Evolutionary conservation across 2,329 filamentous ascomycete genomes (phyloP).

Genomic region (Alternaria sp.): DNA sequence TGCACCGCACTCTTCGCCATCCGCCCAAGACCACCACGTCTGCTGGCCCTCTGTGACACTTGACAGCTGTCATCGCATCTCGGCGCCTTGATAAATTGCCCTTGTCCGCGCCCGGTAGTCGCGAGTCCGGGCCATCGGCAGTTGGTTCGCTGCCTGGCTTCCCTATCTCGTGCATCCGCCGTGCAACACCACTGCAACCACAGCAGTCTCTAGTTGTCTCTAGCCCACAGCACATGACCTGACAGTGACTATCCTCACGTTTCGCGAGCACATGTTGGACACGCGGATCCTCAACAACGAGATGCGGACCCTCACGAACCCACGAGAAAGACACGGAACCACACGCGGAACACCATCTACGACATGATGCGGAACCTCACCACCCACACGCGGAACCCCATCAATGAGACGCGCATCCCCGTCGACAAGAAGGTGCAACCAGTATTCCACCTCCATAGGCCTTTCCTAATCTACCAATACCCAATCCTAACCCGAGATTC

Average conservation of each 20-base stretch:
- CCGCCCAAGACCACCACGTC: neutral
- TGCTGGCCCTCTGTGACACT: neutral
- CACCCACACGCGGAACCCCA: neutral
- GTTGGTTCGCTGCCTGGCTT: neutral
- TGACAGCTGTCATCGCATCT: constrained; percentile 11
- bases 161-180: neutral
- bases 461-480: neutral
- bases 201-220: neutral
- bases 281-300: neutral
- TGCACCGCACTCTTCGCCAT: neutral
- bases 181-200: neutral
- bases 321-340: neutral
- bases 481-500: neutral
- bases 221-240: neutral
- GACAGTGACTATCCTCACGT: neutral
- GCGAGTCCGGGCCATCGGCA: neutral
- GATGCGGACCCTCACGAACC: neutral
- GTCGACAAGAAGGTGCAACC: fast-evolving
- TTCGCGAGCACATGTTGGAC: neutral
- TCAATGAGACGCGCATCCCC: neutral
- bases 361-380: neutral
- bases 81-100: neutral
- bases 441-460: fast-evolving
- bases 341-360: neutral
- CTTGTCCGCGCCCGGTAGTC: neutral